Evolutionary conservation across 345 rosid genomes (phyloP), one percentile per base, ranked within the genome.

Genomic region (Raphanus sativus): DNA sequence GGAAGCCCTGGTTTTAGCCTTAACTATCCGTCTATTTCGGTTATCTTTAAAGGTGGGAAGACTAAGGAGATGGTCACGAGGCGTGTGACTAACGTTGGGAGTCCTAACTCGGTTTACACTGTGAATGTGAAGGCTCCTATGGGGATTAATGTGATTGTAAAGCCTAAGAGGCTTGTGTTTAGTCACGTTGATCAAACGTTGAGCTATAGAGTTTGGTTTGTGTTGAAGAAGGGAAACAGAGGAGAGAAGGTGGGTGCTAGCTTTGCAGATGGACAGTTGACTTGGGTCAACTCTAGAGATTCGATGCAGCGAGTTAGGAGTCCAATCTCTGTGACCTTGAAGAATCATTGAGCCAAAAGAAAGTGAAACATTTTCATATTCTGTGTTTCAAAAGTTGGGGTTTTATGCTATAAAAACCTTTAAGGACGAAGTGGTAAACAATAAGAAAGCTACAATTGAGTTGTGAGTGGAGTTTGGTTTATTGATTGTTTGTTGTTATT

Each of bases 281-380:
- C 89, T 65, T 91, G 98, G 98, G 86, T 86, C 65, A 76, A 89
- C 83, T 85, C 90, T 59, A 62, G 70, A 62, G 81, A 85, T 59
- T 64, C 70, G 55, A 76, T 80, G 80, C 84, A 85, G 75, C 76
- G 86, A 77, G 94, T 91, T 63, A 87, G 85, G 69, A 94, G 96
- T 69, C 97, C 98, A 79, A 88, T 94, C 74, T 88, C 97, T 17
- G 93, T 91, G 75, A 90, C 93, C 13, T 88, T 91, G 87, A 89
- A 80, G 81, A 81, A 73, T 70, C 77, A 59, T 36, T 70, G 52
- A 28, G 29, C 62, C 70, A 54, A n/a, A n/a, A 26, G 0, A 1
- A 38, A 16, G 63, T n/a, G 24, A 55, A 62, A 48, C 32, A 9
- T 42, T 68, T 4, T 42, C 52, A 21, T n/a, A n/a, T n/a, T n/a